phyloP scores from a whole-genome alignment of 257 asterid genomes.

The Gentiana dahurica region DNA sequence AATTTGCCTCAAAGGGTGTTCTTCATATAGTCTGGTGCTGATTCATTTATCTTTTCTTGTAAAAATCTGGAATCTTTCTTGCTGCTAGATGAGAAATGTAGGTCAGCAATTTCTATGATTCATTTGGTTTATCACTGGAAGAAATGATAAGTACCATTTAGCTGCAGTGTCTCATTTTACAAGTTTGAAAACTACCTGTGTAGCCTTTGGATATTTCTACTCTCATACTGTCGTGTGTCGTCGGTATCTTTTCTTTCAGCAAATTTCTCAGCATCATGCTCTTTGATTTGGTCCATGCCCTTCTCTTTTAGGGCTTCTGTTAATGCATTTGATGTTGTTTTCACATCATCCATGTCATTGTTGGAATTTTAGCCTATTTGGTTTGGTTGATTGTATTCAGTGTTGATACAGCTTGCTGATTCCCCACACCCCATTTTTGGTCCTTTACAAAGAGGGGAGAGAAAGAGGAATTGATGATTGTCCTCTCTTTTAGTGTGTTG shows the following conservation, averaged over 20 bases:
- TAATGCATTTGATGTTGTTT: background rate
- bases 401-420: slow-evolving; percentile 71
- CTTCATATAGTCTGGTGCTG: slow-evolving; percentile 18
- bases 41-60: slow-evolving; percentile 29
- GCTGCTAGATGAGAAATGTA: background rate
- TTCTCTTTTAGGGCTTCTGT: slow-evolving; percentile 7
- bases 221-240: slow-evolving; percentile 22
- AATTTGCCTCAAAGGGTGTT: slow-evolving; percentile 7
- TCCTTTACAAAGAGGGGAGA: background rate
- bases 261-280: slow-evolving; percentile 3
- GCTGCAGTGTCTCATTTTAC: background rate
- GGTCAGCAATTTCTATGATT: too few species aligned
- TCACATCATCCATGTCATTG: slow-evolving; percentile 1
- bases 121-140: too few species aligned
- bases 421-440: slow-evolving; percentile 32
- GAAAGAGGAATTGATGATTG: background rate
- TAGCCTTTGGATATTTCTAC: slow-evolving; percentile 10
- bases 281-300: slow-evolving; percentile 22
- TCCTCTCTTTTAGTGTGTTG: background rate
- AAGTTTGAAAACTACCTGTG: slow-evolving; percentile 17
- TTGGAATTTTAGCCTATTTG: slow-evolving; percentile 27
- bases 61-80: background rate
- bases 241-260: slow-evolving; percentile 25
- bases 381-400: slow-evolving; percentile 37
- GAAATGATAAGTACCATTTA: too few species aligned